These are phyloP conservation scores for Stentor coeruleus DNA, from an alignment of 73 alveolate species.

Conservation along the genomic window DNA sequence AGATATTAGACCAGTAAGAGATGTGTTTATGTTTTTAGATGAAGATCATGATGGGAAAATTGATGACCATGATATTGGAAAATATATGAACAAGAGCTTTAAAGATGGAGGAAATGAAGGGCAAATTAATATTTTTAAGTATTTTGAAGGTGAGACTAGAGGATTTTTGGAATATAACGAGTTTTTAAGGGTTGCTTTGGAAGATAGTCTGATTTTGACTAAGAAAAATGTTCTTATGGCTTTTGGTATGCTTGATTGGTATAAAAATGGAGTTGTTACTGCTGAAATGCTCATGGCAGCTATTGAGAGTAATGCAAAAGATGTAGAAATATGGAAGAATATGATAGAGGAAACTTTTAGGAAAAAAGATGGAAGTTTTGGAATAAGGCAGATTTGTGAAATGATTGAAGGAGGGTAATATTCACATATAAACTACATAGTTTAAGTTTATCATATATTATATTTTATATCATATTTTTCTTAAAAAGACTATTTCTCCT, in stretches of 20 bases:
- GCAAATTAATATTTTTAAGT: not conserved
- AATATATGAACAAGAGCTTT: not conserved
- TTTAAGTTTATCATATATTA: too few species aligned
- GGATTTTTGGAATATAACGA: constrained; percentile 13
- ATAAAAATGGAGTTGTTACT: not conserved
- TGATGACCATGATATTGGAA: not conserved
- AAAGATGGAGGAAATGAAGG: not conserved
- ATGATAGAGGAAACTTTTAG: not conserved
- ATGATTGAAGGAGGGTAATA: not conserved
- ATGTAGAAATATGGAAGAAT: not conserved
- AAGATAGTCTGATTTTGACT: not conserved
- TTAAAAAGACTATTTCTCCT: too few species aligned
- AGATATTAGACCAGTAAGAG: not conserved
- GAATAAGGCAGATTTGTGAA: not conserved
- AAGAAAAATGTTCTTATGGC: not conserved
- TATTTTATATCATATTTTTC: too few species aligned
- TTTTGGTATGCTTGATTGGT: not conserved
- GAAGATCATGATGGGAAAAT: constrained; percentile 3
- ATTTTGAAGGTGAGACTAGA: not conserved
- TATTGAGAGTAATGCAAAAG: not conserved
- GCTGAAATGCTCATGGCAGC: not conserved
- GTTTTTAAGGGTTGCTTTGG: not conserved
- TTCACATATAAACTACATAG: too few species aligned
- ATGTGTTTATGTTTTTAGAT: not conserved
- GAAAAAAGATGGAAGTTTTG: not conserved